Base-by-base conservation (phyloP, 2,329 filamentous ascomycete species). In the Fusarium succisae region DNA sequence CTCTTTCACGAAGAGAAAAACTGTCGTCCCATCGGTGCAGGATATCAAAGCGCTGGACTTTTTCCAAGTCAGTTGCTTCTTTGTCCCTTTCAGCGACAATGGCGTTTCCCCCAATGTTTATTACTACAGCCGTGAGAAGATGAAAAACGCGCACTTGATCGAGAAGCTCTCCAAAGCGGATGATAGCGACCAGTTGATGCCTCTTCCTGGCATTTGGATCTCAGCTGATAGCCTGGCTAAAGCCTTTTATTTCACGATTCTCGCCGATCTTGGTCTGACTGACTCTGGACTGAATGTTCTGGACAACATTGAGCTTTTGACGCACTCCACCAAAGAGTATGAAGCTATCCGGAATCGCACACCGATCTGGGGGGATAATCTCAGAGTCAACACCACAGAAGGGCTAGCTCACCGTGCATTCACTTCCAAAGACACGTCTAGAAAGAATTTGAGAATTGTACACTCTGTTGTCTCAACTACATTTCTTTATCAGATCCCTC, bases 301-400 rank as follows among this genome's bases (percentile, higher is more conserved):
- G 1, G 26, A 45, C 0, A 38, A 59, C 1, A 1, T 20, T 6
- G 41, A 41, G 8, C 30, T 63, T 7, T n/a, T 59, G 17, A 10
- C 41, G 1, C 18, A 28, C 2, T 22, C 35, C 0, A 63, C 60
- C 0, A n/a, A 35, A 10, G 26, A 1, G 1, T 63, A 63, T 24
- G 22, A 59, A 20, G 35, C 0, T 6, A 63, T 63, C 30, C 12
- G 4, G 30, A 30, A 30, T 30, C 30, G 30, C 30, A 13, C 30
- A 2, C 1, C 4, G 1, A 30, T 30, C 2, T 30, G 30, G 30
- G 30, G 30, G 5, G 30, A 30, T 30, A 12, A 30, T 1, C 30
- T 30, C 4, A 30, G 30, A 30, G 11, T 30, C 30, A 30, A 30
- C 30, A 30, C 12, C 0, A 30, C 30, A 30, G 30, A 30, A 30